Conservation (phyloP, 371 early-diverging fungal species). For the Amoeboaphelidium protococcarum region DNA sequence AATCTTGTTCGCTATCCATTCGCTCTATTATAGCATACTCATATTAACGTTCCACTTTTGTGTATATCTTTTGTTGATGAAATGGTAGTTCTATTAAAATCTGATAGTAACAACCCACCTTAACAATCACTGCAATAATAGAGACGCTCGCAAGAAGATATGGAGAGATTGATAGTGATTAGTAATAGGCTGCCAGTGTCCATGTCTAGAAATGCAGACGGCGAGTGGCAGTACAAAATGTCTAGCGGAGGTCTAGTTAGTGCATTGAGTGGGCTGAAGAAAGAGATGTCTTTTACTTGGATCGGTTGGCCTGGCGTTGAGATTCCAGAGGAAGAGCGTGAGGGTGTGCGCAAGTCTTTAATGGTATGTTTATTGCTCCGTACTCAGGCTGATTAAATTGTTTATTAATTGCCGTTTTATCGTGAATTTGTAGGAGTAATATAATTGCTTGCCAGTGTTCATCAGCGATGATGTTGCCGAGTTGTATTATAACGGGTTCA, state of each 20-base stretch:
- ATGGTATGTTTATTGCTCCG: too few relatives aligned
- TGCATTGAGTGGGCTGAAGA: conserved; percentile 77
- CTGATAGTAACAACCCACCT: too few relatives aligned
- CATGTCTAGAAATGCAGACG: conserved; percentile 34
- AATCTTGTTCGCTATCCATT: too few relatives aligned
- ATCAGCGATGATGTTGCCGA: conserved; percentile 86
- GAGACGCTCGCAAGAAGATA: too few relatives aligned
- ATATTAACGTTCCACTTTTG: too few relatives aligned
- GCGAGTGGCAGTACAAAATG: conserved; percentile 43
- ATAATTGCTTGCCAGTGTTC: conserved; percentile 87
- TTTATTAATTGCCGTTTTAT: too few relatives aligned
- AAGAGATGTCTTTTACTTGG: conserved; percentile 91
- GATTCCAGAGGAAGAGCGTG: conserved; percentile 53
- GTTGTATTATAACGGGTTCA: conserved; percentile 95
- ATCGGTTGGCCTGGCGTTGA: conserved; percentile 93
- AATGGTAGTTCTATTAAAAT: too few relatives aligned
- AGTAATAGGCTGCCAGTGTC: conserved; percentile 98
- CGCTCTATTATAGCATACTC: too few relatives aligned
- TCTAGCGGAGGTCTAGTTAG: conserved; percentile 93
- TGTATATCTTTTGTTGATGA: too few relatives aligned
- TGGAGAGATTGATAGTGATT: conserved; percentile 64
- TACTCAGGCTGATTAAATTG: too few relatives aligned
- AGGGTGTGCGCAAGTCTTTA: conserved; percentile 35
- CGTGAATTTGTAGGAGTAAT: too few relatives aligned
- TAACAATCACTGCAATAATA: too few relatives aligned